Evolutionary conservation across 352 stramenopile genomes (phyloP).

Genomic region (Thraustochytrium striatum): DNA sequence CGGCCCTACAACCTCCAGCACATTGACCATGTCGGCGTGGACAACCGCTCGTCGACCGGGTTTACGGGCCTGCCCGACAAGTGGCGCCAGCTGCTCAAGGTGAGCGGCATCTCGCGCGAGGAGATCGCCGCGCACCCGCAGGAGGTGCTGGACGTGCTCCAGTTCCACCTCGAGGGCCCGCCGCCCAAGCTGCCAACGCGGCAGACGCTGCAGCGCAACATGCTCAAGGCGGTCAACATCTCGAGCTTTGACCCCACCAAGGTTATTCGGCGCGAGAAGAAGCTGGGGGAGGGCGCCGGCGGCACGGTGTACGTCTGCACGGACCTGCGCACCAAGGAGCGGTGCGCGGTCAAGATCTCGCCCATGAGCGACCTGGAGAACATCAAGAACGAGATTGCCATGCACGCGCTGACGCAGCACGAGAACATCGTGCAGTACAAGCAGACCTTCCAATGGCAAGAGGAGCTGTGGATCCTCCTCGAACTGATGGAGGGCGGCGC

Average conservation of each 20-base stretch:
- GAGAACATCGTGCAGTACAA: conserved; percentile 61
- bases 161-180: conserved; percentile 64
- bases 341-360: conserved; percentile 59
- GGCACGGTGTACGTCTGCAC: conserved; percentile 62
- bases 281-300: conserved; percentile 64
- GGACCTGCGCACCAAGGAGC: conserved; percentile 55
- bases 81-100: conserved; percentile 62
- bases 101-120: conserved; percentile 65
- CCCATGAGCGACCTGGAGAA: conserved; percentile 59
- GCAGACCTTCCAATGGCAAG: conserved; percentile 58
- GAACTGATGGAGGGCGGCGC: conserved; percentile 84
- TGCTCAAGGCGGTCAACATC: conserved; percentile 55
- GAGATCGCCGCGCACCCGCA: conserved; percentile 64
- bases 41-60: conserved; percentile 54
- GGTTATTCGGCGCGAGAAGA: conserved; percentile 51
- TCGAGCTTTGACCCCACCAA: conserved; percentile 57
- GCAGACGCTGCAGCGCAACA: conserved; percentile 50
- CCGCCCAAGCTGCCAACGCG: conserved; percentile 46
- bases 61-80: conserved; percentile 61
- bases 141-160: conserved; percentile 63
- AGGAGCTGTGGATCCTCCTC: conserved; percentile 78
- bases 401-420: conserved; percentile 62
- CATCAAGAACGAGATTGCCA: conserved; percentile 64
- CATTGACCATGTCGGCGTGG: conserved; percentile 59
- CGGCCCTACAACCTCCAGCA: conserved; percentile 60